Conservation (phyloP, 805 yeast species). For the Cyberlindnera sargentensis region DNA sequence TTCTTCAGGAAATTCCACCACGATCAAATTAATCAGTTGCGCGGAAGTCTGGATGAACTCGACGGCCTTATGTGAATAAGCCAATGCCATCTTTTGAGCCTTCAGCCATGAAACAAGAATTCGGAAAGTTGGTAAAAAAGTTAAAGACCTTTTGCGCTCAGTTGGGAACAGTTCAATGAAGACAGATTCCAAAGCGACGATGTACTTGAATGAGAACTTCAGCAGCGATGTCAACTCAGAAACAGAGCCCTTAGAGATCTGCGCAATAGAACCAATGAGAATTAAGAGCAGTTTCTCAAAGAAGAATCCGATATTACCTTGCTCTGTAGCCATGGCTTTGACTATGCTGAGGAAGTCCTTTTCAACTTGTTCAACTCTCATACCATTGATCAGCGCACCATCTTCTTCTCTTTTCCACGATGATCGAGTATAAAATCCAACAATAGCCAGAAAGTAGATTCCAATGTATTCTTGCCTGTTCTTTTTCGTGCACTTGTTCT, state of each 20-base stretch:
- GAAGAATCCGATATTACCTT: conserved; percentile 7
- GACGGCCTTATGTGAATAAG: conserved; percentile 26
- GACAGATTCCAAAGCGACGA: conserved; percentile 28
- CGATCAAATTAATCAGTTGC: conserved; percentile 25
- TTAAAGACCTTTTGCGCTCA: conserved; percentile 13
- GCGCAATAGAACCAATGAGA: conserved; percentile 32
- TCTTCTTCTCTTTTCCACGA: conserved; percentile 27
- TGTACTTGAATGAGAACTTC: conserved; percentile 34
- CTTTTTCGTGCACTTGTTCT: conserved; percentile 2
- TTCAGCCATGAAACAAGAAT: conserved; percentile 52
- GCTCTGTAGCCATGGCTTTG: conserved; percentile 11
- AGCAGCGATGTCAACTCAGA: conserved; percentile 22
- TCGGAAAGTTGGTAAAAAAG: conserved; percentile 35
- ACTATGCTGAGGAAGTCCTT: conserved; percentile 25
- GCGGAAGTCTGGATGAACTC: conserved; percentile 27
- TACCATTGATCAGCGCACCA: conserved; percentile 25
- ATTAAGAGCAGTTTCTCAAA: conserved; percentile 30
- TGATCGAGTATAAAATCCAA: conserved; percentile 37
- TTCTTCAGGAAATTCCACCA: conserved; percentile 5
- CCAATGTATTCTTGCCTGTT: conserved; percentile 15
- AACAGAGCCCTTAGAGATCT: conserved; percentile 5
- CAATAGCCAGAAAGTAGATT: conserved; percentile 28
- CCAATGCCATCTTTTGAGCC: conserved; percentile 37
- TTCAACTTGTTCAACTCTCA: conserved; percentile 25
- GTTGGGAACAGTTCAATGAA: conserved; percentile 26